phyloP scores from a whole-genome alignment of 176 grass and related monocot species.

The Dendrocalamus sinicus region DNA sequence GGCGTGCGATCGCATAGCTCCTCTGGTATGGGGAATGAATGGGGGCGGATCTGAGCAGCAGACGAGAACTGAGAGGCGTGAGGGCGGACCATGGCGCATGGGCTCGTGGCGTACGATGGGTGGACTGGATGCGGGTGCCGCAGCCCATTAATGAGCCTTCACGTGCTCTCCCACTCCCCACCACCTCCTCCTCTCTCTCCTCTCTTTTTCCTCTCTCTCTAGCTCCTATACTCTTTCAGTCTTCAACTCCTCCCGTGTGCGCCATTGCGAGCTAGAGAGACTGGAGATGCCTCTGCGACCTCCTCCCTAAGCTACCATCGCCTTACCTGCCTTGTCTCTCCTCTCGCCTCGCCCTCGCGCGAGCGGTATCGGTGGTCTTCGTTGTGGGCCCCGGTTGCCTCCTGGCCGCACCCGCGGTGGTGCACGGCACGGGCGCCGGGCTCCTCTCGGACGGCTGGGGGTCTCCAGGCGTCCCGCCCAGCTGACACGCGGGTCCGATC shows the following conservation, averaged over 20 bases:
- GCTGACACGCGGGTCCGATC: not conserved
- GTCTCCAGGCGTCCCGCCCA: not conserved
- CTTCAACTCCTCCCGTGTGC: not conserved
- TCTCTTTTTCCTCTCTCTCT: too few relatives aligned
- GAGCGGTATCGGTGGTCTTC: not conserved
- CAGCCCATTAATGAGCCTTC: constrained; percentile 70
- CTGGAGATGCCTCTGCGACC: not conserved
- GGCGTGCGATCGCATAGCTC: too few relatives aligned
- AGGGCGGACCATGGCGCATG: too few relatives aligned
- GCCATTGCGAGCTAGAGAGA: constrained; percentile 44
- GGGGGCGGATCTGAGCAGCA: too few relatives aligned
- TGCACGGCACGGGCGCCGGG: not conserved
- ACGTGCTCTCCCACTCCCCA: constrained; percentile 57
- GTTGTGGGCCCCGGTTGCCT: not conserved
- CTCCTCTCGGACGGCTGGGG: not conserved
- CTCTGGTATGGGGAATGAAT: too few relatives aligned
- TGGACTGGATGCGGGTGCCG: constrained; percentile 8
- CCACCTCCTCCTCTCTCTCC: not conserved
- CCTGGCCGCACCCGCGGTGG: not conserved
- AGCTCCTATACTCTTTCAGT: not conserved
- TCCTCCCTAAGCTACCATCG: not conserved
- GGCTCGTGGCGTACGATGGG: too few relatives aligned
- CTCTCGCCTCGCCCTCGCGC: not conserved
- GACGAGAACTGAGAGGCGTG: too few relatives aligned
- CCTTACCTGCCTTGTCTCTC: not conserved